A percentile compares a stretch with the other conserved stretches of the same genome.
phyloP scores from a whole-genome alignment of 345 rosid species.

The Stellera chamaejasme region DNA sequence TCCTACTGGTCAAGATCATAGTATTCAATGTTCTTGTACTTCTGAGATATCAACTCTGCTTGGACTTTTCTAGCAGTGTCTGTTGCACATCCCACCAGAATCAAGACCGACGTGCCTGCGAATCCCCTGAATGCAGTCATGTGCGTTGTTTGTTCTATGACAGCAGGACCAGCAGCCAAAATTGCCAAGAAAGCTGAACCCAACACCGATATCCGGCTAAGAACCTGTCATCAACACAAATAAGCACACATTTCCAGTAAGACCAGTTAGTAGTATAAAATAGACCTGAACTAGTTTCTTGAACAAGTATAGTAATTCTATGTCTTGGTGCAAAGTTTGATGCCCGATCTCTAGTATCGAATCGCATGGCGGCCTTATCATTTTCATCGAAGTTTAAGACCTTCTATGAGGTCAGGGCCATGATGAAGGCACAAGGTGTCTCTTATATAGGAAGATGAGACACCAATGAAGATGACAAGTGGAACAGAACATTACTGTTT shows the following conservation, averaged over 20 bases:
- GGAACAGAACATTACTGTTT: conserved; percentile 48
- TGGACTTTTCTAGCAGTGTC: conserved; percentile 97
- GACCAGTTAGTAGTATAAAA: background rate
- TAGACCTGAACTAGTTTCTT: background rate
- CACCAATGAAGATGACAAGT: background rate
- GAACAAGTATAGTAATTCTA: background rate
- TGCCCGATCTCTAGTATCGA: no score
- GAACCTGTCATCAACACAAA: conserved; percentile 44
- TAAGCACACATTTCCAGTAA: conserved; percentile 1
- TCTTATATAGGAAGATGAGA: no score
- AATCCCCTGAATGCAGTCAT: conserved; percentile 97
- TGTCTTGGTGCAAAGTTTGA: no score
- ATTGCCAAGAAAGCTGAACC: conserved; percentile 84
- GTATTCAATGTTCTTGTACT: conserved; percentile 90
- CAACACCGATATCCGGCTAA: conserved; percentile 88
- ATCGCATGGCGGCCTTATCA: no score
- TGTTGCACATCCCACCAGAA: conserved; percentile 98
- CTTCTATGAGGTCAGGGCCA: no score
- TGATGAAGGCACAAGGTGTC: no score
- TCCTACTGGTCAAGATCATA: conserved; percentile 57
- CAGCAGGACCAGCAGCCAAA: conserved; percentile 97
- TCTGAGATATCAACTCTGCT: conserved; percentile 92
- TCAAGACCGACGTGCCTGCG: conserved; percentile 96
- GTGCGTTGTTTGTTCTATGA: conserved; percentile 76
- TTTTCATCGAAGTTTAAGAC: no score